These are phyloP conservation scores for Tylopilus sp. DNA, from an alignment of 1,284 basidiomycete genomes.

Conservation along the genomic window DNA sequence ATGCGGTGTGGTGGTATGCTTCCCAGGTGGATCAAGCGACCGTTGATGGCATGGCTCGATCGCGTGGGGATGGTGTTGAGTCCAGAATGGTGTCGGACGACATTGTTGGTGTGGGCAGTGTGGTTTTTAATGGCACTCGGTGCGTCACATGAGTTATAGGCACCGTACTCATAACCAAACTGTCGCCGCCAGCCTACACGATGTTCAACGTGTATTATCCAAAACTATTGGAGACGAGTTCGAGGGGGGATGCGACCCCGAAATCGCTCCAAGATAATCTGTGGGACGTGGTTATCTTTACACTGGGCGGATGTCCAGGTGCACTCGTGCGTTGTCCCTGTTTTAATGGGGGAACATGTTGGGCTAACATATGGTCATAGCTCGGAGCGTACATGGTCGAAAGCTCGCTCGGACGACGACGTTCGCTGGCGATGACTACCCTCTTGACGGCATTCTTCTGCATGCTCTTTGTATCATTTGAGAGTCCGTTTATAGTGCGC, in stretches of 20 bases:
- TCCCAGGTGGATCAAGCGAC: conserved; percentile 49
- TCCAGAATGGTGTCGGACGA: conserved; percentile 81
- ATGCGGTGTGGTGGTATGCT: conserved; percentile 42
- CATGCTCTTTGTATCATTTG: conserved; percentile 67
- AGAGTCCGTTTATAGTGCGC: conserved; percentile 65
- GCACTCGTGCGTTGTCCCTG: conserved; percentile 59
- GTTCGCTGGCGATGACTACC: conserved; percentile 80
- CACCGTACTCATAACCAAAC: not conserved
- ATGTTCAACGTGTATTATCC: conserved; percentile 98
- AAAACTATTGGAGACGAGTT: conserved; percentile 74
- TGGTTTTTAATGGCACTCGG: conserved; percentile 85
- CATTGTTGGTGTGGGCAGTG: conserved; percentile 79
- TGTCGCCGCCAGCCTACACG: conserved; percentile 63
- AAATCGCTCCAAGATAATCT: conserved; percentile 66
- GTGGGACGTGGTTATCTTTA: conserved; percentile 82
- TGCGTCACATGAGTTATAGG: conserved; percentile 38
- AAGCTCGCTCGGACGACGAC: conserved; percentile 69
- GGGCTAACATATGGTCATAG: conserved; percentile 38
- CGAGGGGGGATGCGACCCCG: conserved; percentile 34
- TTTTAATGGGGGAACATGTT: conserved; percentile 5
- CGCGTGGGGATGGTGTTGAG: conserved; percentile 76
- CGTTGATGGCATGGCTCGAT: conserved; percentile 65
- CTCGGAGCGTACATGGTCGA: conserved; percentile 91
- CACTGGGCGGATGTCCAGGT: conserved; percentile 84
- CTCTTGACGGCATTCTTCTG: conserved; percentile 81